Percentiles rank a stretch among this genome's conserved stretches.
These are phyloP conservation scores for Platanthera guangdongensis DNA, from an alignment of 106 monocot species.

Conservation along the genomic window DNA sequence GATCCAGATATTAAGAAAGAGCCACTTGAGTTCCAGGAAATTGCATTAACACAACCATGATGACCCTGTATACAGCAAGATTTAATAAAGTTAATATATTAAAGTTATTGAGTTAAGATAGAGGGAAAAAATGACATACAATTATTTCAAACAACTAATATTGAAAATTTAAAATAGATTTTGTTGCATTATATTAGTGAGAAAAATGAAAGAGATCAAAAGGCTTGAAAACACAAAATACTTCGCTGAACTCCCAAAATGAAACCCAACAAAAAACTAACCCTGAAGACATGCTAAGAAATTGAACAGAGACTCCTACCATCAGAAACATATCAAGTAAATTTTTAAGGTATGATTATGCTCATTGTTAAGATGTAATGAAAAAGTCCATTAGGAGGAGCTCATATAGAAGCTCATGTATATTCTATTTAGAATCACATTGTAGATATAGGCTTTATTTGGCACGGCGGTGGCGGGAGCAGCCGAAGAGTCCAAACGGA, in stretches of 20 bases:
- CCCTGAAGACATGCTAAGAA: background rate
- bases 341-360: background rate
- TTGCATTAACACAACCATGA: constrained; percentile 76
- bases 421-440: too few relatives aligned
- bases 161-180: background rate
- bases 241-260: background rate
- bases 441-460: too few relatives aligned
- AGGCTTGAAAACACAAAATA: background rate
- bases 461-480: too few relatives aligned
- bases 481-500: too few relatives aligned
- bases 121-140: background rate
- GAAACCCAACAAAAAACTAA: background rate
- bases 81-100: background rate
- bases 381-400: too few relatives aligned
- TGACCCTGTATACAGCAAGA: constrained; percentile 55
- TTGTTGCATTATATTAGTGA: background rate
- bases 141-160: background rate
- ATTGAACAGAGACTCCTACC: background rate
- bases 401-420: too few relatives aligned
- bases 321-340: background rate
- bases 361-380: background rate
- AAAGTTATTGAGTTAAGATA: background rate
- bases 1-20: constrained; percentile 90
- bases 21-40: constrained; percentile 89
- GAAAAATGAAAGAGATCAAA: background rate